phyloP scores from a whole-genome alignment of 2,329 filamentous ascomycete genomes.

The Fusarium hostae region DNA sequence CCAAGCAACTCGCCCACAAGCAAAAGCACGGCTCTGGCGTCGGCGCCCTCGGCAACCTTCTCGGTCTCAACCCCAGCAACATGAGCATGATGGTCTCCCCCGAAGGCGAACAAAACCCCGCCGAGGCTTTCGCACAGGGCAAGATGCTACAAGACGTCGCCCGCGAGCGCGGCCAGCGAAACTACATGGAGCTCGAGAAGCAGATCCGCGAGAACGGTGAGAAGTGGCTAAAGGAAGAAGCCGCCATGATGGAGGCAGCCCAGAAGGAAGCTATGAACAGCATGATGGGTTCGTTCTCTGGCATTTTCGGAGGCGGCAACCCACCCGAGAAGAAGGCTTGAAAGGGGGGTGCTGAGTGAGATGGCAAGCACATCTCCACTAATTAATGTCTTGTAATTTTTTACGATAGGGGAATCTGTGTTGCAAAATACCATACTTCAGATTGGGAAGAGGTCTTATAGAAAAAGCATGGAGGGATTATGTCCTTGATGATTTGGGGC shows the following conservation, averaged over 20 bases:
- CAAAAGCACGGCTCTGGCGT: conserved; percentile 68
- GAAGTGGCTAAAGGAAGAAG: conserved; percentile 96
- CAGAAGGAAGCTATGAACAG: conserved; percentile 91
- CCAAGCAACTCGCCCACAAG: conserved; percentile 76
- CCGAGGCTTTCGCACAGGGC: conserved; percentile 85
- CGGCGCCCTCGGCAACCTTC: conserved; percentile 73
- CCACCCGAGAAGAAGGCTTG: conserved; percentile 42
- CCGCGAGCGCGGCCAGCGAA: conserved; percentile 87
- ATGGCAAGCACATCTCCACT: conserved; percentile 44
- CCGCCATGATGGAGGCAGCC: conserved; percentile 85
- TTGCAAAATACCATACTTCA: conserved; percentile 23
- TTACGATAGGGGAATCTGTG: conserved; percentile 16
- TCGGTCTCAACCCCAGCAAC: conserved; percentile 80
- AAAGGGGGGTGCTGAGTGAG: conserved; percentile 11
- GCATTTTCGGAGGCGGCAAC: conserved; percentile 42
- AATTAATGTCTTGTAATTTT: conserved; percentile 47
- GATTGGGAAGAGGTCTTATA: conserved; percentile 31
- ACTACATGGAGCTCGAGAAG: conserved; percentile 89
- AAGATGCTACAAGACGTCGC: conserved; percentile 98
- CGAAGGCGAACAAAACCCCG: conserved; percentile 76
- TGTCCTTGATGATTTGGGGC: conserved; percentile 7
- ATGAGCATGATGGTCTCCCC: conserved; percentile 69
- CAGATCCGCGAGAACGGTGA: conserved; percentile 94
- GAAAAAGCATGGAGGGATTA: conserved; percentile 30
- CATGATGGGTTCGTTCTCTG: conserved; percentile 81